A percentile compares a stretch with the other conserved stretches of the same genome.
Conservation (phyloP, 495 filamentous ascomycete genomes). For the Aspergillus saccharolyticus region DNA sequence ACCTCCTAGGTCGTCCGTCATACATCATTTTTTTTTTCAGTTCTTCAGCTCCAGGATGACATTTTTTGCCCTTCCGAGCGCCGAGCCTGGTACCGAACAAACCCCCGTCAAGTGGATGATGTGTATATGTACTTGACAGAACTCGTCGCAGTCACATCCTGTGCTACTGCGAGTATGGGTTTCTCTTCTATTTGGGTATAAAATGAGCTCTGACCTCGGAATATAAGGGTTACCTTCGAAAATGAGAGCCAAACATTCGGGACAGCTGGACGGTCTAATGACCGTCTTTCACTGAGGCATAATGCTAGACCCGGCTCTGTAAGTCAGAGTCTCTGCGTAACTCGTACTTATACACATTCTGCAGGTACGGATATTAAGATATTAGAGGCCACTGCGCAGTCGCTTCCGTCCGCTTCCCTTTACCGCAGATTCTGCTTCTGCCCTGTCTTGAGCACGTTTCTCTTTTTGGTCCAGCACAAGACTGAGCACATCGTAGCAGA, state of each 20-base stretch:
- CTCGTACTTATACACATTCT: neutral
- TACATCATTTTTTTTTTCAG: neutral
- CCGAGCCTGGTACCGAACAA: too few species aligned
- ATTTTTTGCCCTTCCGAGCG: neutral
- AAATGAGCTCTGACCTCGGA: too few species aligned
- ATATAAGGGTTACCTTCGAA: too few species aligned
- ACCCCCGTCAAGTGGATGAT: too few species aligned
- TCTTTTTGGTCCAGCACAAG: slow-evolving; percentile 63
- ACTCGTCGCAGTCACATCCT: too few species aligned
- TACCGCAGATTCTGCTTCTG: slow-evolving; percentile 25
- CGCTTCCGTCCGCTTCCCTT: slow-evolving; percentile 32
- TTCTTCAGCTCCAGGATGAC: neutral
- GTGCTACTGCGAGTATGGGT: too few species aligned
- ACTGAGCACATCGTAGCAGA: slow-evolving; percentile 82
- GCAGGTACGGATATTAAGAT: neutral
- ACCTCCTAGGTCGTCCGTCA: slow-evolving; percentile 14
- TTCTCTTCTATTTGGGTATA: too few species aligned
- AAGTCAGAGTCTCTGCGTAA: neutral
- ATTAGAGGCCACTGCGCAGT: slow-evolving; percentile 27
- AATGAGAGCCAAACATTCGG: neutral
- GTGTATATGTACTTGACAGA: too few species aligned
- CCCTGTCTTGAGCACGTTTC: slow-evolving; percentile 36
- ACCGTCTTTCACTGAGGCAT: too few species aligned
- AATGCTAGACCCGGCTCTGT: too few species aligned
- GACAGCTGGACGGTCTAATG: neutral